Evolutionary conservation across 208 protist species (phyloP), one percentile per base, ranked within the genome.

Genomic region (Wallacemonas collosoma): DNA sequence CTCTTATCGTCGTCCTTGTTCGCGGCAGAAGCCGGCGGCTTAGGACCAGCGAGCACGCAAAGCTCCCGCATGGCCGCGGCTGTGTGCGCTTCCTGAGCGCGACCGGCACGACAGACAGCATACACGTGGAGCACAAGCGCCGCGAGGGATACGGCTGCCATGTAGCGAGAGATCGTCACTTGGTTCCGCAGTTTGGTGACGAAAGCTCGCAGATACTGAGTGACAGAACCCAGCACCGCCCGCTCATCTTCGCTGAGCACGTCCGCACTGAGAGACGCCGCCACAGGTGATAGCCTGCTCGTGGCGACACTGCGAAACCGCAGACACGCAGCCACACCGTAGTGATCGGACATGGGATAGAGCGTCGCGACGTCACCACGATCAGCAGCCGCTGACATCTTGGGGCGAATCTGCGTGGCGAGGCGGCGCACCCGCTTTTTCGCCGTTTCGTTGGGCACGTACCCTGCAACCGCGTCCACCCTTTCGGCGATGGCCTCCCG

Each of bases 281-380:
- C 47, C 38, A 26, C 55, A 4, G 55, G 26, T 0, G 51, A 63
- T 1, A 1, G 38, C 39, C 38, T 36, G 50, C 39, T 41, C 8
- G 35, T 47, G 3, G 7, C 40, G 9, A 5, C 12, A 40, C 12
- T 47, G 48, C 54, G 56, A 26, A 71, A 48, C 12, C 26, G 45
- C n/a, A 96, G 79, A 17, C 82, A 56, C 12, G 83, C 82, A 7
- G 89, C 89, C n/a, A 96, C 91, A 14, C 91, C 91, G 71, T 89
- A 96, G 86, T 96, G 91, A 63, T 96, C 91, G 1, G 91, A 96
- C 14, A 96, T 60, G 7, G 91, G 86, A 57, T 83, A 93, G 47
- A 72, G 47, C 17, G 72, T 51, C 14, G 12, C 26, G 54, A n/a
- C 8, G 38, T 17, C 12, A 26, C 39, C 17, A 51, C n/a, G 0